Conservation (phyloP, 306 rosid genomes). For the Psophocarpus tetragonolobus region DNA sequence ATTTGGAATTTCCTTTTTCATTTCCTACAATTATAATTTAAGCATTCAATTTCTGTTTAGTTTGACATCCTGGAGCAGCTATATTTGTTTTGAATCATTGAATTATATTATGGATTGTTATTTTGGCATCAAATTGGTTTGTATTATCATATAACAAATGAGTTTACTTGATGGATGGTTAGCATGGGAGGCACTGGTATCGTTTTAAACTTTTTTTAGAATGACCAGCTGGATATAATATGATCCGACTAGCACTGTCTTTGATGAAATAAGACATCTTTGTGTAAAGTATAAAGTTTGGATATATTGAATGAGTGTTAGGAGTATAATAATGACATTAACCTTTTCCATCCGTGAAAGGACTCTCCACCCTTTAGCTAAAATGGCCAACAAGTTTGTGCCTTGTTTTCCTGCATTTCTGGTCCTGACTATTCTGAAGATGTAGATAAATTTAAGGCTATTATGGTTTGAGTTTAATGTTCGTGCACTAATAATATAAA, state of each 20-base stretch:
- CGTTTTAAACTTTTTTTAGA: conserved; percentile 4
- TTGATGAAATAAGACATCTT: background rate
- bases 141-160: background rate
- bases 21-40: background rate
- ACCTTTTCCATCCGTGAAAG: background rate
- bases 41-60: background rate
- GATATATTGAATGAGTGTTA: background rate
- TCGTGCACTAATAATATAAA: too few relatives aligned
- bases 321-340: background rate
- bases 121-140: background rate
- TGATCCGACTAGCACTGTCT: too few relatives aligned
- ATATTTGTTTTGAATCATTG: background rate
- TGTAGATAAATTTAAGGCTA: conserved; percentile 4
- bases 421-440: background rate
- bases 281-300: background rate
- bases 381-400: background rate
- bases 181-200: background rate
- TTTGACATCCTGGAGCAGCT: background rate
- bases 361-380: background rate
- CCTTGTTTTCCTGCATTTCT: background rate
- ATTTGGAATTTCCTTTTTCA: background rate
- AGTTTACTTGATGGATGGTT: background rate
- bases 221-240: background rate
- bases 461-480: too few relatives aligned
- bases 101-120: background rate